Conservation (phyloP, 345 rosid genomes). For the Brassica carinata region DNA sequence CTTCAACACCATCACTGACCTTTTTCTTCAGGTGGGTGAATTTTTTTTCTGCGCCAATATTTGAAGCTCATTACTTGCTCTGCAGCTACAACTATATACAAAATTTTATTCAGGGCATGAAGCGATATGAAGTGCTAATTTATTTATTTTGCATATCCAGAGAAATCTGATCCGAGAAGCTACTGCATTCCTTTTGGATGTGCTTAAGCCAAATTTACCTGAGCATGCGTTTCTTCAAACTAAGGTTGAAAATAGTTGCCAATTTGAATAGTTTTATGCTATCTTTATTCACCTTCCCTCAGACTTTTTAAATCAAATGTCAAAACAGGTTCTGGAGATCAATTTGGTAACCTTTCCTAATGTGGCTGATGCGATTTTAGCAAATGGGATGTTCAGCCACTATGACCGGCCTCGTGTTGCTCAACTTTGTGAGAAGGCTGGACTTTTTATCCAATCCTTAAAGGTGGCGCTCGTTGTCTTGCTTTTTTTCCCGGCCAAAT, state of each 20-base stretch:
- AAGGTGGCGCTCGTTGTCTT: slow-evolving; percentile 49
- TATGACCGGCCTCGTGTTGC: slow-evolving; percentile 96
- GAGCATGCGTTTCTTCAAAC: slow-evolving; percentile 92
- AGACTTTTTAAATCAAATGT: slow-evolving; percentile 16
- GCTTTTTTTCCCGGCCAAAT: background rate
- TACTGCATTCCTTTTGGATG: slow-evolving; percentile 94
- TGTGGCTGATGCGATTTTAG: slow-evolving; percentile 98
- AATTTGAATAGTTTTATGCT: background rate
- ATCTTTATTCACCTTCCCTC: slow-evolving; percentile 9
- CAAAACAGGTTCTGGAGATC: slow-evolving; percentile 86
- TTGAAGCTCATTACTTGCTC: slow-evolving; percentile 1
- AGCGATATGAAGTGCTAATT: slow-evolving; percentile 8
- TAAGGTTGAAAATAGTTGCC: slow-evolving; percentile 53
- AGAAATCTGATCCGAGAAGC: slow-evolving; percentile 99
- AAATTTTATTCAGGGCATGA: background rate
- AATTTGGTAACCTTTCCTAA: slow-evolving; percentile 97
- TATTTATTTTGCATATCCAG: slow-evolving; percentile 42
- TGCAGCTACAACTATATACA: background rate
- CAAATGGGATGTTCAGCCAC: slow-evolving; percentile 98
- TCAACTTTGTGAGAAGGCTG: slow-evolving; percentile 99
- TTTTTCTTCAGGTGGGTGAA: slow-evolving; percentile 85
- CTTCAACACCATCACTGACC: slow-evolving; percentile 96
- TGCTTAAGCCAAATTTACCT: slow-evolving; percentile 91
- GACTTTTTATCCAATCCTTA: slow-evolving; percentile 84
- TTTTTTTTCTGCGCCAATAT: background rate